phyloP scores from a whole-genome alignment of 306 rosid species.

The Oemleria cerasiformis region DNA sequence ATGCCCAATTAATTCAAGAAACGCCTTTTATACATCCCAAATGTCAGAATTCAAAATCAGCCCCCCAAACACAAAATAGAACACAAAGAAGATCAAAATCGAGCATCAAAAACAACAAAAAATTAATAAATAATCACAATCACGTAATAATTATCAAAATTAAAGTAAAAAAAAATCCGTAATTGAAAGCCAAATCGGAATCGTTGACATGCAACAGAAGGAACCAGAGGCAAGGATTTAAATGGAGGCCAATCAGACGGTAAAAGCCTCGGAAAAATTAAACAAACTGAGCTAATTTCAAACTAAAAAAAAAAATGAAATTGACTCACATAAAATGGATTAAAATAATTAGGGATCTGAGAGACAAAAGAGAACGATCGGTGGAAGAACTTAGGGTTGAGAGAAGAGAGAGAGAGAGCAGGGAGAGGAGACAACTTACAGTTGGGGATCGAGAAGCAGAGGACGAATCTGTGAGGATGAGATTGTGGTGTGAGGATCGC shows the following conservation, averaged over 20 bases:
- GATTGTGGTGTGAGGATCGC: constrained; percentile 59
- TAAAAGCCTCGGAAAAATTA: neutral
- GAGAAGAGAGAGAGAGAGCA: constrained; percentile 29
- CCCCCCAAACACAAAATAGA: neutral
- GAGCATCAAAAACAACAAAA: constrained; percentile 9
- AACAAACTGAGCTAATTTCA: neutral
- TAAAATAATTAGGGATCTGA: constrained; percentile 56
- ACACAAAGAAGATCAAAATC: constrained; percentile 33
- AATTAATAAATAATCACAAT: neutral
- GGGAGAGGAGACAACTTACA: constrained; percentile 49
- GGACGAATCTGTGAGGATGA: constrained; percentile 56
- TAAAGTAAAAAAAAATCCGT: neutral
- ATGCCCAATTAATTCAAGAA: constrained; percentile 2
- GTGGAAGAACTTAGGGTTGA: constrained; percentile 18
- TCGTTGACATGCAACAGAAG: constrained; percentile 29
- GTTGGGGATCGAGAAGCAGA: constrained; percentile 61
- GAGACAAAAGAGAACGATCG: constrained; percentile 14
- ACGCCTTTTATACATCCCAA: neutral
- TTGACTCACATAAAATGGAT: neutral
- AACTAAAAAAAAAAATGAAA: neutral
- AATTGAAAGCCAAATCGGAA: constrained; percentile 33
- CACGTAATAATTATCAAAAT: neutral
- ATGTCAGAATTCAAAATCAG: neutral
- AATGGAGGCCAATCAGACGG: constrained; percentile 15
- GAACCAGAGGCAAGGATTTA: constrained; percentile 23